Evolutionary conservation across 305 asterid genomes (phyloP).

Genomic region (Caryopteris hybrid): DNA sequence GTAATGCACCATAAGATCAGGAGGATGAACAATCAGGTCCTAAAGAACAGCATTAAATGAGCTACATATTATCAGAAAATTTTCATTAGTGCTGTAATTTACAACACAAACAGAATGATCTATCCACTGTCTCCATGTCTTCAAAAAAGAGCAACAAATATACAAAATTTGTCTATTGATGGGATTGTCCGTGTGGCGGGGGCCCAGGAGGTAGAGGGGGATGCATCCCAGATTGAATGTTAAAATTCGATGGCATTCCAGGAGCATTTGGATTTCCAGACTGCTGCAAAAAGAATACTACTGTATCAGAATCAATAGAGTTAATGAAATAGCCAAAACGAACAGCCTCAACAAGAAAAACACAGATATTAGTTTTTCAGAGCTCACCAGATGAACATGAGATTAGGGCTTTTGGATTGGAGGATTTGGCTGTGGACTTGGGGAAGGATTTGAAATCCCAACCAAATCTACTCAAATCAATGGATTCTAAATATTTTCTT

Average conservation of each 20-base stretch:
- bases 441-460: too few species aligned
- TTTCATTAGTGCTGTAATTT: constrained; percentile 15
- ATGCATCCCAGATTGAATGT: constrained; percentile 66
- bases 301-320: not conserved
- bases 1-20: not conserved
- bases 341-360: not conserved
- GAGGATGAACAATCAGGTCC: not conserved
- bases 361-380: not conserved
- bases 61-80: constrained; percentile 2
- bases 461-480: too few species aligned
- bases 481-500: too few species aligned
- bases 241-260: constrained; percentile 64
- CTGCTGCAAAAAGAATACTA: constrained; percentile 31
- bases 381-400: not conserved
- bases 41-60: not conserved
- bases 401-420: not conserved
- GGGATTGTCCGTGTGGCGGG: constrained; percentile 86
- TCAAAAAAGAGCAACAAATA: not conserved
- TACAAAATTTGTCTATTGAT: constrained; percentile 36
- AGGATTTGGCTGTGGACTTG: too few species aligned
- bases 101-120: constrained; percentile 19
- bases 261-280: constrained; percentile 73
- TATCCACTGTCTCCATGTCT: not conserved
- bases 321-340: not conserved
- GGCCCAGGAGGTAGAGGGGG: constrained; percentile 98